A percentile compares a stretch with the other conserved stretches of the same genome.
Evolutionary conservation across 768 basidiomycete species (phyloP).

Genomic region (Agrocybe praecox): DNA sequence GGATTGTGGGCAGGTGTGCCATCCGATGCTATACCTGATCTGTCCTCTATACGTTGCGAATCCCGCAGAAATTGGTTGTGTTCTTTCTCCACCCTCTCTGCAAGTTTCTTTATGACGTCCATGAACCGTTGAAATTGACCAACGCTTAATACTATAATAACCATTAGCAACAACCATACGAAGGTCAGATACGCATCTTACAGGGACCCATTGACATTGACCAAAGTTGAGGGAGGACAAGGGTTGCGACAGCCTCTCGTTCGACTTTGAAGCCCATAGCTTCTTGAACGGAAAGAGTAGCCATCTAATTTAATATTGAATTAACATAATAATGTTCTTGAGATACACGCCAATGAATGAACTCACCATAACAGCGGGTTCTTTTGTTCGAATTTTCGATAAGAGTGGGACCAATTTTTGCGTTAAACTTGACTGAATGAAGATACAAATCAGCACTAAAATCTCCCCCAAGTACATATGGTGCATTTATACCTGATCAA

Average conservation of each 20-base stretch:
- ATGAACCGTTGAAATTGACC: conserved; percentile 94
- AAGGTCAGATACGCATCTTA: conserved; percentile 37
- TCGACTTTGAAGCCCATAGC: conserved; percentile 97
- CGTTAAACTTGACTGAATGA: conserved; percentile 73
- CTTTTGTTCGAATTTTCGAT: conserved; percentile 94
- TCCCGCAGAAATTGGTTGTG: conserved; percentile 93
- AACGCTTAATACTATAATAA: conserved; percentile 66
- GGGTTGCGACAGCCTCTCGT: conserved; percentile 86
- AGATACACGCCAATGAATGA: background rate
- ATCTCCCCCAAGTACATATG: background rate
- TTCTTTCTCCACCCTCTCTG: conserved; percentile 89
- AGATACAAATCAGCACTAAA: background rate
- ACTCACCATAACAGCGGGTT: conserved; percentile 89
- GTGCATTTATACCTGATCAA: conserved; percentile 68
- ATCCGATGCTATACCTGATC: conserved; percentile 52
- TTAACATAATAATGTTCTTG: background rate
- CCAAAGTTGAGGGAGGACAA: conserved; percentile 93
- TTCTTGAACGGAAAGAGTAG: conserved; percentile 87
- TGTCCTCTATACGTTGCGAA: conserved; percentile 87
- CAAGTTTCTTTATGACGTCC: conserved; percentile 73
- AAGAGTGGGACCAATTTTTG: conserved; percentile 95
- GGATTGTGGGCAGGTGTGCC: conserved; percentile 45
- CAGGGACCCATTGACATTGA: conserved; percentile 96
- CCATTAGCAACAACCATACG: background rate
- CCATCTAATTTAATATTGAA: conserved; percentile 55